phyloP scores from a whole-genome alignment of 306 rosid genomes.

The Biancaea sappan region DNA sequence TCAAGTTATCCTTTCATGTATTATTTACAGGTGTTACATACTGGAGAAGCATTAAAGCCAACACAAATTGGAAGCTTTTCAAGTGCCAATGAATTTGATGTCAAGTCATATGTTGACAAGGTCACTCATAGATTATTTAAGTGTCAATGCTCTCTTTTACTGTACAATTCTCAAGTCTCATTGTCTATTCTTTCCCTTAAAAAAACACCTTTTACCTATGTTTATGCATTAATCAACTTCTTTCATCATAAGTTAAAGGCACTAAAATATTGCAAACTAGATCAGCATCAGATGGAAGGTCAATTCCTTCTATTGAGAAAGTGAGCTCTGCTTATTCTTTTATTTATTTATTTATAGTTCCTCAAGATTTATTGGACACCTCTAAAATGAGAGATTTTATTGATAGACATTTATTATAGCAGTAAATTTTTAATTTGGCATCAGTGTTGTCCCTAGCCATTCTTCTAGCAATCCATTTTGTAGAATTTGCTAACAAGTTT shows the following conservation, averaged over 20 bases:
- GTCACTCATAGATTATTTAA: slow-evolving; percentile 45
- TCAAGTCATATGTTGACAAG: slow-evolving; percentile 54
- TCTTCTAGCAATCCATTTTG: not conserved
- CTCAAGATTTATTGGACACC: not conserved
- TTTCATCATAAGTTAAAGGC: slow-evolving; percentile 51
- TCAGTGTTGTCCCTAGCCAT: not conserved
- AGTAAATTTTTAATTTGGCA: not conserved
- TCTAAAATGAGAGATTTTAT: not conserved
- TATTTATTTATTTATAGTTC: not conserved
- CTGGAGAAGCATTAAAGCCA: slow-evolving; percentile 58
- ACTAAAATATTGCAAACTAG: slow-evolving; percentile 52
- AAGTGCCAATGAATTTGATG: slow-evolving; percentile 43
- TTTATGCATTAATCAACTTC: slow-evolving; percentile 1
- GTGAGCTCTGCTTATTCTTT: slow-evolving; percentile 43
- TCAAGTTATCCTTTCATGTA: slow-evolving; percentile 33
- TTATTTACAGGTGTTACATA: slow-evolving; percentile 64
- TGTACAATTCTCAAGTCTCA: slow-evolving; percentile 28
- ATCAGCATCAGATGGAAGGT: slow-evolving; percentile 47
- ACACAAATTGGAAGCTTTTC: slow-evolving; percentile 47
- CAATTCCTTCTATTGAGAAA: slow-evolving; percentile 46
- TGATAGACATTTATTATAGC: not conserved
- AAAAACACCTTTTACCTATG: slow-evolving; percentile 7
- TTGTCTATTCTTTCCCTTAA: slow-evolving; percentile 24
- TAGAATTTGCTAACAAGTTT: not conserved
- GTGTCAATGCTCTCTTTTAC: slow-evolving; percentile 17